Evolutionary conservation across 768 basidiomycete genomes (phyloP).

Genomic region (Wakefieldia striispora): DNA sequence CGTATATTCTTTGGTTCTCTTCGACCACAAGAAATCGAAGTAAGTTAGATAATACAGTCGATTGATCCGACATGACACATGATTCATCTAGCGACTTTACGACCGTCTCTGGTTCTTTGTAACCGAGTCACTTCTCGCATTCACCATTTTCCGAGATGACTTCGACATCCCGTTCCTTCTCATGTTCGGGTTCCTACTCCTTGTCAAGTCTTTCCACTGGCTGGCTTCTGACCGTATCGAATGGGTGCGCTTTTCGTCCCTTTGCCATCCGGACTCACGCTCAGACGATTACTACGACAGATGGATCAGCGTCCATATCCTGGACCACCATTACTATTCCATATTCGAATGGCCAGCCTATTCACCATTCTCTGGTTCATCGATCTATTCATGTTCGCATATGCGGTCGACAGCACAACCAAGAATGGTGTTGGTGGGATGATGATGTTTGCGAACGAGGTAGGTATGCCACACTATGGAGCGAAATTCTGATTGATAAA

Average conservation of each 20-base stretch:
- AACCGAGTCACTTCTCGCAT: conserved; percentile 92
- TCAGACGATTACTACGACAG: conserved; percentile 41
- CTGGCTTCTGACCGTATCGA: conserved; percentile 92
- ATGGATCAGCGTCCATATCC: conserved; percentile 97
- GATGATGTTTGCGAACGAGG: conserved; percentile 95
- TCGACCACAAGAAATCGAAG: conserved; percentile 89
- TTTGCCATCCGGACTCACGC: background rate
- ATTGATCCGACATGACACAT: background rate
- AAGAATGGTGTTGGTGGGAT: conserved; percentile 82
- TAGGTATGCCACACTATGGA: conserved; percentile 34
- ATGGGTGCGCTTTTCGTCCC: conserved; percentile 60
- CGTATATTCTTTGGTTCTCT: conserved; percentile 89
- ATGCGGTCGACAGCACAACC: conserved; percentile 79
- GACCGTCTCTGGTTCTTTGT: conserved; percentile 97
- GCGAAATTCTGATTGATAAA: conserved; percentile 9
- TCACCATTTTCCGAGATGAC: conserved; percentile 96
- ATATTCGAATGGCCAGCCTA: conserved; percentile 74
- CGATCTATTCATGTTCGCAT: conserved; percentile 74
- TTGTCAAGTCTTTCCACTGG: conserved; percentile 99
- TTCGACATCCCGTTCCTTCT: conserved; percentile 90
- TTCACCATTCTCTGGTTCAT: conserved; percentile 72
- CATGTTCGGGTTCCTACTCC: conserved; percentile 93
- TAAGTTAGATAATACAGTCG: conserved; percentile 32
- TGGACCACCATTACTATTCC: conserved; percentile 79
- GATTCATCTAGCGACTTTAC: conserved; percentile 76